Conservation (phyloP, 805 yeast species). For the Saccharomycopsis amapae region DNA sequence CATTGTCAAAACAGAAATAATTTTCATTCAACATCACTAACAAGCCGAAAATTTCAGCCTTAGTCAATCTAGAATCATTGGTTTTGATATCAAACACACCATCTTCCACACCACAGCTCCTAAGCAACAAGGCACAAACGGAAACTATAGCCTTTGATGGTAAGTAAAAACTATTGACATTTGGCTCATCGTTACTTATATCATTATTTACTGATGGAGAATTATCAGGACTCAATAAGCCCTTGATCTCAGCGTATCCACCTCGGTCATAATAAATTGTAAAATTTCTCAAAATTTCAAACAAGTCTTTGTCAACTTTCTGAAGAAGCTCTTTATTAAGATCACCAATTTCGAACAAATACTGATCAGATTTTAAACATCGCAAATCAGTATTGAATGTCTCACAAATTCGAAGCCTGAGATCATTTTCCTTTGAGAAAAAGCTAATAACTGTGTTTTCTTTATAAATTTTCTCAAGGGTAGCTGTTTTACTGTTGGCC, state of each 20-base stretch:
- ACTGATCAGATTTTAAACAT: conserved; percentile 13
- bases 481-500: conserved; percentile 17
- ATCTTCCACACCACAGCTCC: conserved; percentile 11
- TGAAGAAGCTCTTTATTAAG: conserved; percentile 18
- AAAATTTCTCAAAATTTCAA: conserved; percentile 18
- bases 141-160: conserved; percentile 21
- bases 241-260: conserved; percentile 18
- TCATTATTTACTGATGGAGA: conserved; percentile 1
- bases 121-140: conserved; percentile 16
- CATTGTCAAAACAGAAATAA: conserved; percentile 22
- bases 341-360: conserved; percentile 16
- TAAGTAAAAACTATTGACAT: conserved; percentile 10
- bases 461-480: conserved; percentile 18
- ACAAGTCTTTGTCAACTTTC: conserved; percentile 19
- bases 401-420: conserved; percentile 15
- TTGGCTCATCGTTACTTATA: neutral
- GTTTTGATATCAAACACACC: conserved; percentile 9
- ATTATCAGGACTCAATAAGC: conserved; percentile 10
- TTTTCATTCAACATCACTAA: conserved; percentile 21
- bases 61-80: conserved; percentile 7
- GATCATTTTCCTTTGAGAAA: conserved; percentile 18
- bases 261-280: conserved; percentile 21
- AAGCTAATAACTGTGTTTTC: conserved; percentile 16
- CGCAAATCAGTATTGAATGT: conserved; percentile 17
- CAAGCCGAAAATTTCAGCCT: conserved; percentile 20